Percentiles rank a stretch among this genome's conserved stretches.
These are phyloP conservation scores for Nitzschia palea DNA, from an alignment of 108 stramenopile species.

Conservation along the genomic window DNA sequence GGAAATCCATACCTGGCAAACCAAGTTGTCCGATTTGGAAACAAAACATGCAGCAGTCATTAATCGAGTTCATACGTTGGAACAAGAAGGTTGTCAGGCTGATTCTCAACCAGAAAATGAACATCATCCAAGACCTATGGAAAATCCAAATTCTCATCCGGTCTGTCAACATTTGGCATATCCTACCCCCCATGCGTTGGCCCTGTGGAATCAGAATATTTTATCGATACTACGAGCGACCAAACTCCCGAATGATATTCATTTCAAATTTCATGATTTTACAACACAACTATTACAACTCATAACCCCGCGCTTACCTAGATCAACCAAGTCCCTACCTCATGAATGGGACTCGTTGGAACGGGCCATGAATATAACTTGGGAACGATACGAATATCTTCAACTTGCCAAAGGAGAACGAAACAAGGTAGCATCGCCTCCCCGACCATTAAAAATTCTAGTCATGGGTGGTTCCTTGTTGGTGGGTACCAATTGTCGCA, in stretches of 20 bases:
- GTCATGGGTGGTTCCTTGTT: conserved; percentile 80
- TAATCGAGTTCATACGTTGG: neutral
- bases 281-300: conserved; percentile 36
- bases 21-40: neutral
- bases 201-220: conserved; percentile 39
- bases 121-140: neutral
- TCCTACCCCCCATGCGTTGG: conserved; percentile 29
- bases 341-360: conserved; percentile 28
- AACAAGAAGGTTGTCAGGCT: neutral
- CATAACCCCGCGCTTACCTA: conserved; percentile 33
- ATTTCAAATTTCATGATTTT: conserved; percentile 35
- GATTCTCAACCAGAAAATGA: neutral
- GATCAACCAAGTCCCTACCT: conserved; percentile 33
- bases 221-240: conserved; percentile 24
- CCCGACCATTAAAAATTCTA: conserved; percentile 66
- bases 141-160: conserved; percentile 17
- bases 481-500: conserved; percentile 71
- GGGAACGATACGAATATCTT: conserved; percentile 24
- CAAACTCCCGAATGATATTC: conserved; percentile 19
- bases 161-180: conserved; percentile 29
- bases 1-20: neutral
- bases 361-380: conserved; percentile 14
- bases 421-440: conserved; percentile 16
- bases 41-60: neutral
- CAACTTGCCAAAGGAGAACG: conserved; percentile 5